These are phyloP conservation scores for Fusarium chlamydosporum DNA, from an alignment of 2,329 filamentous ascomycete species.

Conservation along the genomic window DNA sequence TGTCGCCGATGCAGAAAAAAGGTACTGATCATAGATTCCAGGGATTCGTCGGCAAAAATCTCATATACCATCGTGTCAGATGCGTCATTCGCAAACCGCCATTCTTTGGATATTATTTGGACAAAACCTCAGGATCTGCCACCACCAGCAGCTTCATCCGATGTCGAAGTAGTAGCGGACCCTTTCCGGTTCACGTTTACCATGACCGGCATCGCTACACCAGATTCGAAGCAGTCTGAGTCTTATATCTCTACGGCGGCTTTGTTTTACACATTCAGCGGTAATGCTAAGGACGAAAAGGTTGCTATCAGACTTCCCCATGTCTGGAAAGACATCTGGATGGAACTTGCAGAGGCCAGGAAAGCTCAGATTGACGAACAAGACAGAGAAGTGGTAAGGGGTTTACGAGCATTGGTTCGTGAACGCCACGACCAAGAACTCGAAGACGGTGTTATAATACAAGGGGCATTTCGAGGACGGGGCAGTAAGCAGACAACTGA, in stretches of 20 bases:
- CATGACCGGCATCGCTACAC: conserved; percentile 81
- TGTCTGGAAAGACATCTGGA: conserved; percentile 88
- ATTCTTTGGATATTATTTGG: conserved; percentile 83
- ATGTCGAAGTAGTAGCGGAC: conserved; percentile 62
- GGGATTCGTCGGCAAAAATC: conserved; percentile 78
- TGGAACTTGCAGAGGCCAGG: conserved; percentile 78
- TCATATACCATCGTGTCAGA: conserved; percentile 78
- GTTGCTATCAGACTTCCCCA: conserved; percentile 82
- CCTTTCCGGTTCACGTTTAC: conserved; percentile 74
- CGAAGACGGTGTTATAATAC: conserved; percentile 81
- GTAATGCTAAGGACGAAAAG: conserved; percentile 88
- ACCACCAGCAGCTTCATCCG: conserved; percentile 53
- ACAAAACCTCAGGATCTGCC: conserved; percentile 76
- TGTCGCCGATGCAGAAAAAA: not conserved
- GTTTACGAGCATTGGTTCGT: conserved; percentile 78
- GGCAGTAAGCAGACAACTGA: conserved; percentile 64
- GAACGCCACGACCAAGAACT: conserved; percentile 77
- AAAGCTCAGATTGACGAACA: conserved; percentile 77
- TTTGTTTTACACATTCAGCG: conserved; percentile 83
- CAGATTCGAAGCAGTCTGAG: conserved; percentile 85
- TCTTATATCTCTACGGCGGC: conserved; percentile 85
- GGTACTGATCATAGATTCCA: conserved; percentile 52
- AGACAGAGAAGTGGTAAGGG: conserved; percentile 78
- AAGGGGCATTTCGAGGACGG: conserved; percentile 79
- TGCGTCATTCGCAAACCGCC: conserved; percentile 80